Conservation (phyloP, 176 grass and related monocot genomes). For the Avena insularis region DNA sequence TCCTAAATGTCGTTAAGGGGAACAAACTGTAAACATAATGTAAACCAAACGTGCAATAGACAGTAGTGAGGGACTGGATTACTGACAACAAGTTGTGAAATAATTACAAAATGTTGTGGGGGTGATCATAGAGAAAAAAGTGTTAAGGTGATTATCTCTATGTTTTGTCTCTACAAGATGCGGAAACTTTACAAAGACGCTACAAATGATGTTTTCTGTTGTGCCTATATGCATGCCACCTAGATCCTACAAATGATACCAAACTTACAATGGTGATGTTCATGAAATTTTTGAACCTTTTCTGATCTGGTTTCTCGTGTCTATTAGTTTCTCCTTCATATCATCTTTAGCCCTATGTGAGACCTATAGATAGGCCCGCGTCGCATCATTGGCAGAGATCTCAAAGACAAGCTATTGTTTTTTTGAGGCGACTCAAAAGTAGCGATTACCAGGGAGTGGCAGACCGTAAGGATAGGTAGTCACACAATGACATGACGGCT, state of each 20-base stretch:
- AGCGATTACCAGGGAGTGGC: background rate
- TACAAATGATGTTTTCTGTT: background rate
- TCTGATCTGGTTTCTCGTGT: background rate
- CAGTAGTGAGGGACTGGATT: background rate
- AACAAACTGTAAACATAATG: too few relatives aligned
- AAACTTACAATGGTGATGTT: background rate
- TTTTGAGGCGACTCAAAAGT: background rate
- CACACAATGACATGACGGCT: background rate
- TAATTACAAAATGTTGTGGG: background rate
- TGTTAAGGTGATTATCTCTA: background rate
- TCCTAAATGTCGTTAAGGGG: too few relatives aligned
- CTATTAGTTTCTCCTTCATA: background rate
- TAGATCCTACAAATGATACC: constrained; percentile 1
- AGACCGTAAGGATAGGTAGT: background rate
- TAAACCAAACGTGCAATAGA: background rate
- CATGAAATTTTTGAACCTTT: background rate
- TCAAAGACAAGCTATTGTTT: background rate
- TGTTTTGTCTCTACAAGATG: background rate
- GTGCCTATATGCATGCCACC: background rate
- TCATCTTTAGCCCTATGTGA: background rate
- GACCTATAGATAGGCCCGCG: background rate
- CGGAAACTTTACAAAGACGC: background rate
- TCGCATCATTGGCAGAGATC: background rate
- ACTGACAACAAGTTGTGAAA: background rate
- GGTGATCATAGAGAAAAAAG: background rate